These are phyloP conservation scores for Phlebiopsis flavidoalba DNA, from an alignment of 768 basidiomycete genomes.

Conservation along the genomic window DNA sequence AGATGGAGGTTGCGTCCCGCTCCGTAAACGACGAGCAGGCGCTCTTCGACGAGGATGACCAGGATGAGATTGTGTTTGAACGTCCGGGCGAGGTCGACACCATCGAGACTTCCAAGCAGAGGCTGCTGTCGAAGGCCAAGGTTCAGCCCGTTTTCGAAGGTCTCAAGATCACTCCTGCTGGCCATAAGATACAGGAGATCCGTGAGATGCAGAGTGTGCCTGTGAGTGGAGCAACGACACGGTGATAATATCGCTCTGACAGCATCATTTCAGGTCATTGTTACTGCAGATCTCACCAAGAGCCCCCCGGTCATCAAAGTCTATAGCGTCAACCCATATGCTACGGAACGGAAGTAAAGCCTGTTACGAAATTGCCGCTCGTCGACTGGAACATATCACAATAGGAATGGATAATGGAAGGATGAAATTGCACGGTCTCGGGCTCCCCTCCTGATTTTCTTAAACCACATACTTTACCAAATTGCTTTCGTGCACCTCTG, in stretches of 20 bases:
- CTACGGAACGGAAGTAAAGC: constrained; percentile 39
- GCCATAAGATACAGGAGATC: constrained; percentile 96
- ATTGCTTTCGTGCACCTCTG: neutral
- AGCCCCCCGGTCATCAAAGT: constrained; percentile 97
- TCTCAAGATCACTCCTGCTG: constrained; percentile 59
- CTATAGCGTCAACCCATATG: constrained; percentile 91
- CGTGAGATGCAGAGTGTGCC: constrained; percentile 91
- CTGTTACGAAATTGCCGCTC: neutral
- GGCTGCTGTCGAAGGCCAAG: constrained; percentile 71
- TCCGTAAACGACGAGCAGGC: constrained; percentile 84
- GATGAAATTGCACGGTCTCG: neutral
- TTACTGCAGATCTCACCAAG: constrained; percentile 93
- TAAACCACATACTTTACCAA: neutral
- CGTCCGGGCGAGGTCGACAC: constrained; percentile 41
- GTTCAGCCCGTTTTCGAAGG: constrained; percentile 80
- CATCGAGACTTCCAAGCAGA: constrained; percentile 71
- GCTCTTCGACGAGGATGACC: constrained; percentile 83
- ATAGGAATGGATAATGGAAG: constrained; percentile 1
- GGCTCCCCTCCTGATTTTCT: neutral
- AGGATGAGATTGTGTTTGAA: constrained; percentile 76
- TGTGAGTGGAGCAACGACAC: constrained; percentile 40
- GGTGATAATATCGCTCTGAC: neutral
- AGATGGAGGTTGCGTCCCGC: constrained; percentile 87
- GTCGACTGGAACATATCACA: neutral
- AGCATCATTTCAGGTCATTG: constrained; percentile 63